These are phyloP conservation scores for Xerocomus minutiporus DNA, from an alignment of 1,284 basidiomycete genomes.

Conservation along the genomic window DNA sequence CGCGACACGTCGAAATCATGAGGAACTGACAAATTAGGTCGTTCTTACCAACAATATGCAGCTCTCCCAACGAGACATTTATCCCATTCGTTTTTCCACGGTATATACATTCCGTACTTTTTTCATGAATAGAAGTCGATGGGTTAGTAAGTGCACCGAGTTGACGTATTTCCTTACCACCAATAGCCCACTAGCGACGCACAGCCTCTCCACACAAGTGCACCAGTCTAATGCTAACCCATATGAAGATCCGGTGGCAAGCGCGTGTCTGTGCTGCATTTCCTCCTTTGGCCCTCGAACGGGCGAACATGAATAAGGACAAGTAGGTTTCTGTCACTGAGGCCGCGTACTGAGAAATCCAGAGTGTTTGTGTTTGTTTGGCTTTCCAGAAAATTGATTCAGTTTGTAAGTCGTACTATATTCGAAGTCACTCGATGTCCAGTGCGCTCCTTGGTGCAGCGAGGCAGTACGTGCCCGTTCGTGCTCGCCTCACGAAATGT, in stretches of 20 bases:
- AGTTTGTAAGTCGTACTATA: neutral
- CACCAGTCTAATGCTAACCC: neutral
- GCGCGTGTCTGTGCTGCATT: neutral
- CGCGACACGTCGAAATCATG: neutral
- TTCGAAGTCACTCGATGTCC: slow-evolving; percentile 12
- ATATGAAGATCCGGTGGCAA: neutral
- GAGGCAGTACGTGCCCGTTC: slow-evolving; percentile 10
- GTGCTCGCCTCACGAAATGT: slow-evolving; percentile 2
- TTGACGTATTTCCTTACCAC: too few species aligned
- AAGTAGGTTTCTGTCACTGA: too few species aligned
- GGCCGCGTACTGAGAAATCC: neutral
- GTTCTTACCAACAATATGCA: neutral
- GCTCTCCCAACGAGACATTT: neutral
- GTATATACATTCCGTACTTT: neutral
- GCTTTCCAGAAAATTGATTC: neutral
- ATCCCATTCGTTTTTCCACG: neutral
- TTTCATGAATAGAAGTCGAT: too few species aligned
- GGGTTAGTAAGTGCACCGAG: too few species aligned
- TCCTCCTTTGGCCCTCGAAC: neutral
- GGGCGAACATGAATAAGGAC: neutral
- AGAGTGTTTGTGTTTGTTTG: neutral
- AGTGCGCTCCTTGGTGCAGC: slow-evolving; percentile 10
- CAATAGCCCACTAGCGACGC: neutral
- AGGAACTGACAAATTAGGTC: neutral
- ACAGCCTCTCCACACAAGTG: neutral